Conservation (phyloP, 202 grass and related monocot genomes). For the Setaria viridis region DNA sequence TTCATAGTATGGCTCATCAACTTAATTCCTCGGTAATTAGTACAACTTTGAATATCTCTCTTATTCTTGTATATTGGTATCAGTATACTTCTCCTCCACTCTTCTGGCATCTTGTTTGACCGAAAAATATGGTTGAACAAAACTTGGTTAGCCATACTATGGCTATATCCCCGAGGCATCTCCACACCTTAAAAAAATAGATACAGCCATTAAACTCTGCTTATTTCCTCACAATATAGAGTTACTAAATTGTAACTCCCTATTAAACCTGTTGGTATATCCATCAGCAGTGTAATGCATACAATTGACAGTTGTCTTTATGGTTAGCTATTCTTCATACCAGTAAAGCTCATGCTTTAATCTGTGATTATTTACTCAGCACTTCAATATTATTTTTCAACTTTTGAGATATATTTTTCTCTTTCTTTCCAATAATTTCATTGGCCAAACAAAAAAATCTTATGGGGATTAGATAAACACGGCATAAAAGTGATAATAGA, state of each 20-base stretch:
- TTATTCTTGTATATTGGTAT: too few species aligned
- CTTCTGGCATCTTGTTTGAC: too few species aligned
- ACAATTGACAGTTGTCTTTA: neutral
- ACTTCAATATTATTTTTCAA: neutral
- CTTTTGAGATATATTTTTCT: neutral
- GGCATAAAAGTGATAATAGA: conserved; percentile 8
- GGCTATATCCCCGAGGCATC: too few species aligned
- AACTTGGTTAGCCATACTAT: too few species aligned
- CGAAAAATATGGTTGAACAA: too few species aligned
- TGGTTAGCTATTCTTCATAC: neutral
- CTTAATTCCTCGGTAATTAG: too few species aligned
- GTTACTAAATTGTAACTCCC: neutral
- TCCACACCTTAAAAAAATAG: neutral
- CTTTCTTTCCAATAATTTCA: neutral
- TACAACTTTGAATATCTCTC: too few species aligned
- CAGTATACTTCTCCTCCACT: too few species aligned
- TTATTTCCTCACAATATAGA: neutral
- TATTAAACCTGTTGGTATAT: neutral
- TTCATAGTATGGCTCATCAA: too few species aligned
- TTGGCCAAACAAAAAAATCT: neutral
- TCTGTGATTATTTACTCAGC: neutral
- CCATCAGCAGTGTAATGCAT: neutral
- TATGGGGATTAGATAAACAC: neutral
- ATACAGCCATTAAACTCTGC: neutral
- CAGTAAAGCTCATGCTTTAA: neutral